Base-by-base conservation (phyloP, 2,329 filamentous ascomycete species). In the Nannizzia gypsea region DNA sequence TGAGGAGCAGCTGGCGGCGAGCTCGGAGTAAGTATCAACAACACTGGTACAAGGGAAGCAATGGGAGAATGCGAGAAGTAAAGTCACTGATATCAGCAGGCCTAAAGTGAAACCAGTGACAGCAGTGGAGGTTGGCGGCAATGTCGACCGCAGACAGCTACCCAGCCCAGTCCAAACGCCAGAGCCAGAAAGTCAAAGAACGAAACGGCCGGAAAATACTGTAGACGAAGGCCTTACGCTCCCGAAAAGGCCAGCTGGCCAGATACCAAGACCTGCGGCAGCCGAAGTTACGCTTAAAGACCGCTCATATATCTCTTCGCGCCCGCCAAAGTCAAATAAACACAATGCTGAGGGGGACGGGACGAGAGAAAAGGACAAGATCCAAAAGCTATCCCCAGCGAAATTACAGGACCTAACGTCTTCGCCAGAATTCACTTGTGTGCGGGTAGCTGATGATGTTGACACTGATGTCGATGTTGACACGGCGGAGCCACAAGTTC, bases 341-440 rank as follows among this genome's bases (percentile, higher is more conserved):
- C 31, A 36, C 3, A n/a, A 1, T 13, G 11, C 31, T 15, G 36
- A 38, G 54, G 24, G 11, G 11, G 20, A 56, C 20, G 15, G 20
- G 15, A 42, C 15, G 6, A 42, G 42, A 31, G 36, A 28, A n/a
- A 42, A 28, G 31, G 36, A 56, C 3, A 59, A 56, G 26, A 11
- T 56, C n/a, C 68, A 80, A 61, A 83, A 81, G 65, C 70, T 83
- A 31, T 82, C 81, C 2, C 76, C 78, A 1, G 75, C 75, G 44
- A 76, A 82, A 67, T 78, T 83, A 2, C 75, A 80, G 46, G 79
- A 81, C 50, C 74, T 83, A 46, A 81, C 79, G 4, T 62, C 76
- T 15, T 80, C 80, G 11, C 78, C 80, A 6, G 74, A 79, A 15
- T 82, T 79, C 46, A 73, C 83, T n/a, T 78, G 80, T 2, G 67